Conservation (phyloP, 176 grass and related monocot genomes). For the Microstegium vimineum region DNA sequence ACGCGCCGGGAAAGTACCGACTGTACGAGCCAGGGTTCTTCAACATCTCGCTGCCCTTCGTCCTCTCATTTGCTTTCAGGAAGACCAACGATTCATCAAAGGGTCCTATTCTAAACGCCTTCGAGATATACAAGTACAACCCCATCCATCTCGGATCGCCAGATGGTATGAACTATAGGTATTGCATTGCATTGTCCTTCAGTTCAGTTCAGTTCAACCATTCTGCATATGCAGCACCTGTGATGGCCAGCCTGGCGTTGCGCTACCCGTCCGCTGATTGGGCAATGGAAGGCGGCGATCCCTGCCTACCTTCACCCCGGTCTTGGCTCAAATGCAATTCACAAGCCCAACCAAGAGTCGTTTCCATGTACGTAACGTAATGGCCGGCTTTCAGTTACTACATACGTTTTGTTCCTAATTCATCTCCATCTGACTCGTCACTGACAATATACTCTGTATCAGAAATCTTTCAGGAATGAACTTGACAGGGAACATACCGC, state of each 20-base stretch:
- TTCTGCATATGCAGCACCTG: slow-evolving; percentile 6
- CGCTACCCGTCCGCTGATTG: slow-evolving; percentile 40
- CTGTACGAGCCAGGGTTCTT: slow-evolving; percentile 73
- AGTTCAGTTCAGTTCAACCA: too few relatives aligned
- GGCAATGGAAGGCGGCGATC: slow-evolving; percentile 77
- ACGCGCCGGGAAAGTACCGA: slow-evolving; percentile 78
- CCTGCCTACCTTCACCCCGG: slow-evolving; percentile 71
- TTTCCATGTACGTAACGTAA: slow-evolving; percentile 43
- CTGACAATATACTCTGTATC: neutral
- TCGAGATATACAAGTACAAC: slow-evolving; percentile 83
- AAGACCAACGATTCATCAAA: slow-evolving; percentile 76
- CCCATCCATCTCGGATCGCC: slow-evolving; percentile 52
- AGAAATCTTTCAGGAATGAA: slow-evolving; percentile 81
- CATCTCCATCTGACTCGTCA: neutral
- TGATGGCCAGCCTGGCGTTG: slow-evolving; percentile 55
- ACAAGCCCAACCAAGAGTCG: slow-evolving; percentile 47
- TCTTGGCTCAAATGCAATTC: slow-evolving; percentile 74
- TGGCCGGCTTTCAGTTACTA: too few relatives aligned
- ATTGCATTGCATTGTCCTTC: too few relatives aligned
- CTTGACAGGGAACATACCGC: slow-evolving; percentile 62
- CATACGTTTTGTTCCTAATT: neutral
- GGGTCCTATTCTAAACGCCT: slow-evolving; percentile 80
- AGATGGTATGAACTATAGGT: slow-evolving; percentile 35
- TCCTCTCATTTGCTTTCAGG: slow-evolving; percentile 61
- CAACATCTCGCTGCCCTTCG: slow-evolving; percentile 70